Percentiles rank a stretch among this genome's conserved stretches.
phyloP scores from a whole-genome alignment of 768 basidiomycete genomes.

The Pleurotus tuber-regium region DNA sequence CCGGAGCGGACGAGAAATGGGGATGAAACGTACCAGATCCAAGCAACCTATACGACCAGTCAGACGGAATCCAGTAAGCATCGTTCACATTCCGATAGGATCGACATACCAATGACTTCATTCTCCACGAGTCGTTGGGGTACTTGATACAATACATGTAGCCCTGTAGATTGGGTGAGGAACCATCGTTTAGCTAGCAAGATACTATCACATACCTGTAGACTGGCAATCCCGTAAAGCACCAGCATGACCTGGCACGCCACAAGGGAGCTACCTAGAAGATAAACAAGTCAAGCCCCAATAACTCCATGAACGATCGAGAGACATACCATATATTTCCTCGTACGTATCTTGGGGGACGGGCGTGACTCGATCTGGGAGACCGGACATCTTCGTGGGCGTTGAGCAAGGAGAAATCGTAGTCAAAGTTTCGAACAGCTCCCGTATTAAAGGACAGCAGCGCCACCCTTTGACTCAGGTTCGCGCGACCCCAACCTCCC shows the following conservation, averaged over 20 bases:
- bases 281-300: neutral
- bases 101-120: neutral
- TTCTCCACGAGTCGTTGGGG: neutral
- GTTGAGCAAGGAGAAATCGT: too few relatives aligned
- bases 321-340: neutral
- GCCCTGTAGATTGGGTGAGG: neutral
- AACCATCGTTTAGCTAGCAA: neutral
- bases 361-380: slow-evolving; percentile 1
- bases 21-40: neutral
- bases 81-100: neutral
- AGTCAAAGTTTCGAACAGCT: too few relatives aligned
- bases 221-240: neutral
- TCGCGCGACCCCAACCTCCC: too few relatives aligned
- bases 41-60: neutral
- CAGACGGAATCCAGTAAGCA: neutral
- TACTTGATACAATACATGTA: neutral
- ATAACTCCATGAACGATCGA: neutral
- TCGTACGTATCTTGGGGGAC: neutral
- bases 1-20: neutral
- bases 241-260: neutral
- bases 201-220: neutral
- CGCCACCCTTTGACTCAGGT: too few relatives aligned
- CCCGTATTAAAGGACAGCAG: too few relatives aligned
- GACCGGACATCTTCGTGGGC: neutral
- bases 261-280: neutral